Conservation (phyloP, 2,329 filamentous ascomycete genomes). For the Bipolaris victoriae region DNA sequence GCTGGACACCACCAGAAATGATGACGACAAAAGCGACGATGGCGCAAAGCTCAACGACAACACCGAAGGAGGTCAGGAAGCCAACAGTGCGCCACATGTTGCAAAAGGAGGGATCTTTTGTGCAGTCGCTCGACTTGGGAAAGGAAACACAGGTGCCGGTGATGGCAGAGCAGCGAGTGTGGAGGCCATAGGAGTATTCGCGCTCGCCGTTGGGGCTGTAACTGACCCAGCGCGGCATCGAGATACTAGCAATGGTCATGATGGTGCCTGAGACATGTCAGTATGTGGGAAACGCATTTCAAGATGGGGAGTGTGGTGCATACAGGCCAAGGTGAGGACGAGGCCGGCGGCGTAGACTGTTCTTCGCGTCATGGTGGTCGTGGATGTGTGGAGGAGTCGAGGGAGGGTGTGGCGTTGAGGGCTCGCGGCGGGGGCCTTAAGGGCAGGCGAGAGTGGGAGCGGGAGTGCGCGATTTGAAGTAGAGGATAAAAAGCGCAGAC, state of each 20-base stretch:
- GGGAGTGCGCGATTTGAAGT: no score
- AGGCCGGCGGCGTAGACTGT: constrained; percentile 58
- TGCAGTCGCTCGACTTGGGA: constrained; percentile 71
- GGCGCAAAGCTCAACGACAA: constrained; percentile 80
- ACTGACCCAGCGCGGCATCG: constrained; percentile 73
- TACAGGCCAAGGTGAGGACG: constrained; percentile 54
- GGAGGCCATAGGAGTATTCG: constrained; percentile 70
- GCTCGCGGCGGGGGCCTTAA: neutral
- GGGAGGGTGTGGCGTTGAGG: constrained; percentile 1
- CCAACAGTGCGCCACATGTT: constrained; percentile 88
- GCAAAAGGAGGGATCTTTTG: constrained; percentile 76
- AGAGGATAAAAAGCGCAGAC: neutral
- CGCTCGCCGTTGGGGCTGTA: constrained; percentile 56
- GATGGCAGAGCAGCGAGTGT: constrained; percentile 77
- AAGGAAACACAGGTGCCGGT: constrained; percentile 69
- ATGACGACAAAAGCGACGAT: constrained; percentile 82
- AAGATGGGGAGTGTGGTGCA: constrained; percentile 10
- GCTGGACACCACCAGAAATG: constrained; percentile 76
- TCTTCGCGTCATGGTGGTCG: constrained; percentile 53
- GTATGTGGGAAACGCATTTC: constrained; percentile 4
- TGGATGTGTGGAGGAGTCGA: constrained; percentile 11
- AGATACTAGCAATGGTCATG: constrained; percentile 73
- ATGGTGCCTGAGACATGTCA: constrained; percentile 63
- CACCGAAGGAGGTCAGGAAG: constrained; percentile 84
- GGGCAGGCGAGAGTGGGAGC: no score